Conservation (phyloP, 2,329 filamentous ascomycete genomes). For the Exophiala spinifera region DNA sequence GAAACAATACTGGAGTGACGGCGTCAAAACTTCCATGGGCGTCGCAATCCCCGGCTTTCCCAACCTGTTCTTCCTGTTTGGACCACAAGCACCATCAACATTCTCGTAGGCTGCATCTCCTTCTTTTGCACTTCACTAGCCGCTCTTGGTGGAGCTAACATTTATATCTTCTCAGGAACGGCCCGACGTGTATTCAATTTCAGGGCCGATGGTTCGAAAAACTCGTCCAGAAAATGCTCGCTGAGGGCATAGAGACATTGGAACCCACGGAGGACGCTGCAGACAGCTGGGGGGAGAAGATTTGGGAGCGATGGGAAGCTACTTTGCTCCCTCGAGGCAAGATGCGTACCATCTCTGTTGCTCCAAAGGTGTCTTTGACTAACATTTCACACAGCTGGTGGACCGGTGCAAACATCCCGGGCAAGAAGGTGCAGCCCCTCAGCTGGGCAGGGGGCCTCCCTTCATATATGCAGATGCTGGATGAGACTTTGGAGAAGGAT, state of each 20-base stretch:
- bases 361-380: constrained; percentile 49
- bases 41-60: not conserved
- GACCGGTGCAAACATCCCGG: constrained; percentile 55
- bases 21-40: not conserved
- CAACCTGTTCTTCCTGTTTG: not conserved
- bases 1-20: not conserved
- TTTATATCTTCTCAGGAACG: constrained; percentile 48
- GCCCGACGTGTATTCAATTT: constrained; percentile 52
- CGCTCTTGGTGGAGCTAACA: constrained; percentile 35
- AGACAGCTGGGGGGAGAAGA: constrained; percentile 45
- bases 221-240: constrained; percentile 47
- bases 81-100: constrained; percentile 15
- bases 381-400: constrained; percentile 53
- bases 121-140: not conserved
- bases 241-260: constrained; percentile 48
- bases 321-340: constrained; percentile 31
- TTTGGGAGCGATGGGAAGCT: constrained; percentile 27
- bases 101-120: no score
- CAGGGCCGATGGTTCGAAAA: constrained; percentile 55
- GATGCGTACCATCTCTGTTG: constrained; percentile 5
- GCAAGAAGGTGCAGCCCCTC: constrained; percentile 45
- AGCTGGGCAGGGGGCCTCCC: constrained; percentile 38
- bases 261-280: constrained; percentile 47
- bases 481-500: constrained; percentile 16
- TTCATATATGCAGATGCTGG: constrained; percentile 21